phyloP scores from a whole-genome alignment of 805 yeast species.

The Jamesozyma spencerorum region DNA sequence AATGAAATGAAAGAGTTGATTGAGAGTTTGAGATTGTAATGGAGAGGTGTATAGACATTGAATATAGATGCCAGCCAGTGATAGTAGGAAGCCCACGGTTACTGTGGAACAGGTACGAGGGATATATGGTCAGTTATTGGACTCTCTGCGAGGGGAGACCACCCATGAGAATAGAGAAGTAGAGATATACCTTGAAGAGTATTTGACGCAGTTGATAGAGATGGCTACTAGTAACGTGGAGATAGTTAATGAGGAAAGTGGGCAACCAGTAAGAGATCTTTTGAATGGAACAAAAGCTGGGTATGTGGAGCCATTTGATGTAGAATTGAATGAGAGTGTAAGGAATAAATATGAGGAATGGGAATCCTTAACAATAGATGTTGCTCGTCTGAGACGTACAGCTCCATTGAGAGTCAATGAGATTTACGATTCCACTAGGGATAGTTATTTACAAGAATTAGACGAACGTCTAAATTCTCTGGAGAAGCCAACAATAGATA shows the following conservation, averaged over 20 bases:
- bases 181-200: conserved; percentile 18
- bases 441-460: conserved; percentile 26
- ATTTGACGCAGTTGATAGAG: conserved; percentile 34
- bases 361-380: conserved; percentile 51
- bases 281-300: conserved; percentile 14
- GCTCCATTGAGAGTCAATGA: conserved; percentile 39
- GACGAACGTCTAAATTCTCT: conserved; percentile 11
- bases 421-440: conserved; percentile 24
- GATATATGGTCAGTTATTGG: conserved; percentile 24
- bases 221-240: conserved; percentile 45
- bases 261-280: conserved; percentile 11
- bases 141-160: conserved; percentile 15
- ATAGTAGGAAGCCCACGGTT: conserved; percentile 4
- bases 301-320: conserved; percentile 61
- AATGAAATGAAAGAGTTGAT: too few species aligned
- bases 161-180: conserved; percentile 15
- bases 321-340: conserved; percentile 49
- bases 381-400: conserved; percentile 45
- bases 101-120: conserved; percentile 22
- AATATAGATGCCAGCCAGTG: neutral
- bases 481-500: too few species aligned
- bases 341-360: conserved; percentile 48
- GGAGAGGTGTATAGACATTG: too few species aligned
- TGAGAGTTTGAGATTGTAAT: too few species aligned
- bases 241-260: conserved; percentile 45